Evolutionary conservation across 2,329 filamentous ascomycete genomes (phyloP).

Genomic region (Calonectria honghensis): DNA sequence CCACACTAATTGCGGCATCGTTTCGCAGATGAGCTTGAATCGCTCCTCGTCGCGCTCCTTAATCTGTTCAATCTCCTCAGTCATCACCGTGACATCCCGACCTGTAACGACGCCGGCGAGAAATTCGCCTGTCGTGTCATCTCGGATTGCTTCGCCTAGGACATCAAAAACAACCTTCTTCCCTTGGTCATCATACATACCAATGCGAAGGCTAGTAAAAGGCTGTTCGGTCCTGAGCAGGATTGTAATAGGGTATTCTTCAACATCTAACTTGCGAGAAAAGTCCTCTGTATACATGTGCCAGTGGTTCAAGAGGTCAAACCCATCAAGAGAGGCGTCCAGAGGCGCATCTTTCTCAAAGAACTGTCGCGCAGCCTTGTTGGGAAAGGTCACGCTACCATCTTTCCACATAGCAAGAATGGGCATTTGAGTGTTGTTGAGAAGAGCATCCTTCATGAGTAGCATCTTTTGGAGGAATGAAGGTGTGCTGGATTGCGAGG

Average conservation of each 20-base stretch:
- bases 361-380: constrained; percentile 77
- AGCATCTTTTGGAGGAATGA: constrained; percentile 83
- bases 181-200: constrained; percentile 74
- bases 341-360: constrained; percentile 66
- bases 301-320: constrained; percentile 77
- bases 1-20: constrained; percentile 84
- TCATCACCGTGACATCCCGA: constrained; percentile 82
- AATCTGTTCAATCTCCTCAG: constrained; percentile 81
- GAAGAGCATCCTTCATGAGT: constrained; percentile 84
- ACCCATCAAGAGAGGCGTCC: constrained; percentile 65
- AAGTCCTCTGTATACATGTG: constrained; percentile 81
- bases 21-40: constrained; percentile 85
- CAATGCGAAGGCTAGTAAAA: constrained; percentile 76
- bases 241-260: constrained; percentile 80
- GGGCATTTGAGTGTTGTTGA: constrained; percentile 84
- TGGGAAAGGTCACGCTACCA: constrained; percentile 83
- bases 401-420: constrained; percentile 90
- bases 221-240: constrained; percentile 77
- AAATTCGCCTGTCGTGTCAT: constrained; percentile 81
- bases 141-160: constrained; percentile 79
- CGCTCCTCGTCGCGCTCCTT: constrained; percentile 82
- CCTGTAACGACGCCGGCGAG: constrained; percentile 83
- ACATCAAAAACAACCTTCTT: constrained; percentile 77
- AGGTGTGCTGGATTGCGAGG: constrained; percentile 73
- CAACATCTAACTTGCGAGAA: constrained; percentile 70